Evolutionary conservation across 2,329 filamentous ascomycete genomes (phyloP).

Genomic region (Fusarium zealandicum): DNA sequence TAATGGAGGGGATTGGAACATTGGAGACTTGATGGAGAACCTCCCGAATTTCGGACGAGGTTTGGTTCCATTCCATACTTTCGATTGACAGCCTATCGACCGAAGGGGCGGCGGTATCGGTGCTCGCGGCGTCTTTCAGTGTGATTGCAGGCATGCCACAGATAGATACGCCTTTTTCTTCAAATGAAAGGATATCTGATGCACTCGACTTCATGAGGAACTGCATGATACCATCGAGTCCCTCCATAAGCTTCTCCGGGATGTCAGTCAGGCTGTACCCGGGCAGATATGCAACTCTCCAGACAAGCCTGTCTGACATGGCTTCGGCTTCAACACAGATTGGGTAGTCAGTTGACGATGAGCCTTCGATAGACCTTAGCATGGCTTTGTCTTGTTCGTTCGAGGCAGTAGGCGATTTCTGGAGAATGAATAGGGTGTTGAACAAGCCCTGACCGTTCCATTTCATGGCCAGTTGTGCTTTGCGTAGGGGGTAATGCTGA

Average conservation of each 20-base stretch:
- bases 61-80: slow-evolving; percentile 44
- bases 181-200: slow-evolving; percentile 62
- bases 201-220: slow-evolving; percentile 61
- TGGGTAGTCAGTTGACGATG: slow-evolving; percentile 79
- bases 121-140: background rate
- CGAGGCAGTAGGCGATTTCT: slow-evolving; percentile 46
- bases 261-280: slow-evolving; percentile 57
- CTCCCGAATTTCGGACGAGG: slow-evolving; percentile 52
- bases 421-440: slow-evolving; percentile 64
- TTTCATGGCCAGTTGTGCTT: slow-evolving; percentile 59
- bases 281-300: slow-evolving; percentile 76
- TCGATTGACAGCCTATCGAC: background rate
- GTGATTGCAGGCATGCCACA: slow-evolving; percentile 63
- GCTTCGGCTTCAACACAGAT: slow-evolving; percentile 83
- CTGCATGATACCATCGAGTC: slow-evolving; percentile 66
- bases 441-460: slow-evolving; percentile 54
- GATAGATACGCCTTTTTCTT: slow-evolving; percentile 62
- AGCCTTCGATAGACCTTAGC: slow-evolving; percentile 68
- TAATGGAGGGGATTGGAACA: slow-evolving; percentile 64
- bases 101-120: slow-evolving; percentile 3
- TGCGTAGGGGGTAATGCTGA: slow-evolving; percentile 80
- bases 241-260: slow-evolving; percentile 59
- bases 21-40: slow-evolving; percentile 67
- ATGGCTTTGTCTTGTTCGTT: slow-evolving; percentile 45
- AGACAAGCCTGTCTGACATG: slow-evolving; percentile 61